Evolutionary conservation across 2,329 filamentous ascomycete genomes (phyloP).

Genomic region (Epichloe coenophiala): DNA sequence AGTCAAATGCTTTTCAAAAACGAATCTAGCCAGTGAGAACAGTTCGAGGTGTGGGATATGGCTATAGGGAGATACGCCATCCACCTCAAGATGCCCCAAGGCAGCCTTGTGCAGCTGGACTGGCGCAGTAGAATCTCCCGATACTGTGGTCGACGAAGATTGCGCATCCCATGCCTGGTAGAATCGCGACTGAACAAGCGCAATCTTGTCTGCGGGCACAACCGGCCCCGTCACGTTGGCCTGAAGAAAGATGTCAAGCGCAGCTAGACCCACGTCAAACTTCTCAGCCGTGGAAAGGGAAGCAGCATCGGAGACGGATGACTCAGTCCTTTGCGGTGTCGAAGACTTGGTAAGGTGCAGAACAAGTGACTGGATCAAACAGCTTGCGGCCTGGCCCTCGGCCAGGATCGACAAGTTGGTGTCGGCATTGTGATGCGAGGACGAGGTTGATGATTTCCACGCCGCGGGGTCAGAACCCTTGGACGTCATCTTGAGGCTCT

Average conservation of each 20-base stretch:
- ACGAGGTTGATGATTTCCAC: constrained; percentile 2
- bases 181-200: constrained; percentile 23
- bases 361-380: constrained; percentile 5
- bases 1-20: constrained; percentile 23
- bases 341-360: background rate
- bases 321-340: background rate
- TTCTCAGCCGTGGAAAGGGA: constrained; percentile 6
- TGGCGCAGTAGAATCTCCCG: constrained; percentile 11
- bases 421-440: constrained; percentile 4
- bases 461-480: background rate
- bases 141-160: background rate
- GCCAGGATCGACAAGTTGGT: constrained; percentile 7
- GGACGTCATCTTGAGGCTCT: background rate
- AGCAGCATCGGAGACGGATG: constrained; percentile 1
- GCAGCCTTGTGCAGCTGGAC: constrained; percentile 40
- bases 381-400: constrained; percentile 2
- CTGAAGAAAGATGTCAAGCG: constrained; percentile 67
- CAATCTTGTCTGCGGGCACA: constrained; percentile 25
- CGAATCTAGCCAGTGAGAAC: constrained; percentile 55
- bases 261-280: constrained; percentile 19
- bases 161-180: constrained; percentile 22
- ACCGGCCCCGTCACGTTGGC: constrained; percentile 80
- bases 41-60: constrained; percentile 75
- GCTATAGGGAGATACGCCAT: constrained; percentile 77
- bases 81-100: constrained; percentile 56